Base-by-base conservation (phyloP, 352 stramenopile genomes). In the Globisporangium orthogonon region DNA sequence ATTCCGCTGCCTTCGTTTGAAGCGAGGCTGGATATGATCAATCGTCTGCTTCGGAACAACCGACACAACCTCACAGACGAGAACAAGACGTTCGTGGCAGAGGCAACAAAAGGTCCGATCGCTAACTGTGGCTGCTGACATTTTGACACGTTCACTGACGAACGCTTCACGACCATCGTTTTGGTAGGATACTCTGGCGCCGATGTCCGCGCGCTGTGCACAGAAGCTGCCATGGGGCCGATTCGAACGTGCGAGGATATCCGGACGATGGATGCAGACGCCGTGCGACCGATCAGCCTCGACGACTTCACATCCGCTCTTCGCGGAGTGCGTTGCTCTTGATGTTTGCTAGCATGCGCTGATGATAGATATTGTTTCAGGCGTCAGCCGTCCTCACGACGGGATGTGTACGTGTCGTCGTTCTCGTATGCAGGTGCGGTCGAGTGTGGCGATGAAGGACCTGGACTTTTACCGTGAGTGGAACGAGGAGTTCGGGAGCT, bases 191-290 rank as follows among this genome's bases (percentile, higher is more conserved):
- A 98, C 71, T 98, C 93, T 55, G 97, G 97, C 50, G 96, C 97
- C 10, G 98, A 99, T 72, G 80, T 99, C 28, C 94, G 94, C 40
- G 86, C 92, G n/a, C 71, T 99, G 28, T 99, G 95, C 63, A 97
- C 84, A 0, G 97, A 99, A 62, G 98, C 97, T 31, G 94, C 97
- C 6, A 98, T 99, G 95, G 96, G 95, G 14, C 97, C 97, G 2
- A 94, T 99, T 50, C 83, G 70, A 54, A 87, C 69, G 17, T 89
- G 83, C 47, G 54, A 57, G 1, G 81, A 91, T 58, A 97, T 97
- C 57, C 77, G 83, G 39, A 94, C 81, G 13, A 96, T 98, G 67
- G 78, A 94, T 52, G 74, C 86, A 3, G 66, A 94, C 46, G 86
- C 94, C 13, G 75, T 99, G 33, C 95, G 96, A 28, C 83, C 96